These are phyloP conservation scores for Leccinellum luteum DNA, from an alignment of 768 basidiomycete genomes.

Conservation along the genomic window DNA sequence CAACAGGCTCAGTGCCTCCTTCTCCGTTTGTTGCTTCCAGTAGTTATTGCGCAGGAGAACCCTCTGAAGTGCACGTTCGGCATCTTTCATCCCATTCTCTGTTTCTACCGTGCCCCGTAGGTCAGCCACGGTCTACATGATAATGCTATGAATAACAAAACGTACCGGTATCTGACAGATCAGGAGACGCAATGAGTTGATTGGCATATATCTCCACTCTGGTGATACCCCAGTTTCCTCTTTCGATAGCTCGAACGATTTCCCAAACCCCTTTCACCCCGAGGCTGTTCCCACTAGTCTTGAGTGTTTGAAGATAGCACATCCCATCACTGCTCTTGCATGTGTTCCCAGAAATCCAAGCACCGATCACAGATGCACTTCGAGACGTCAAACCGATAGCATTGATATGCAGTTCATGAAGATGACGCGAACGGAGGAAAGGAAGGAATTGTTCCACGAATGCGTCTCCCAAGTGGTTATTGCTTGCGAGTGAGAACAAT, in stretches of 20 bases:
- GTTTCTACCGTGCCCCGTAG: slow-evolving; percentile 15
- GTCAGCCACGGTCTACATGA: slow-evolving; percentile 13
- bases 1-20: slow-evolving; percentile 50
- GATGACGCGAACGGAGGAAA: slow-evolving; percentile 41
- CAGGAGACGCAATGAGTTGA: slow-evolving; percentile 21
- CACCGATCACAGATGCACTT: slow-evolving; percentile 43
- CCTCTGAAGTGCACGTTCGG: slow-evolving; percentile 32
- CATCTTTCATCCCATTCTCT: slow-evolving; percentile 33
- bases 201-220: slow-evolving; percentile 52
- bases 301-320: slow-evolving; percentile 48
- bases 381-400: slow-evolving; percentile 43
- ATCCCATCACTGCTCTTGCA: slow-evolving; percentile 9
- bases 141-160: slow-evolving; percentile 4
- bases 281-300: slow-evolving; percentile 57
- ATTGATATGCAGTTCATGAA: slow-evolving; percentile 54
- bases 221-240: slow-evolving; percentile 48
- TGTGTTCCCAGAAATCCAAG: slow-evolving; percentile 46
- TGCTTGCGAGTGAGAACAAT: slow-evolving; percentile 50
- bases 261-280: slow-evolving; percentile 44
- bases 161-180: slow-evolving; percentile 6
- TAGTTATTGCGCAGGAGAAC: slow-evolving; percentile 48
- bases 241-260: slow-evolving; percentile 47
- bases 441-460: slow-evolving; percentile 53
- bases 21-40: slow-evolving; percentile 43
- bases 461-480: slow-evolving; percentile 44